These are phyloP conservation scores for Xylaria sp. DNA, from an alignment of 2,329 filamentous ascomycete genomes.

Conservation along the genomic window DNA sequence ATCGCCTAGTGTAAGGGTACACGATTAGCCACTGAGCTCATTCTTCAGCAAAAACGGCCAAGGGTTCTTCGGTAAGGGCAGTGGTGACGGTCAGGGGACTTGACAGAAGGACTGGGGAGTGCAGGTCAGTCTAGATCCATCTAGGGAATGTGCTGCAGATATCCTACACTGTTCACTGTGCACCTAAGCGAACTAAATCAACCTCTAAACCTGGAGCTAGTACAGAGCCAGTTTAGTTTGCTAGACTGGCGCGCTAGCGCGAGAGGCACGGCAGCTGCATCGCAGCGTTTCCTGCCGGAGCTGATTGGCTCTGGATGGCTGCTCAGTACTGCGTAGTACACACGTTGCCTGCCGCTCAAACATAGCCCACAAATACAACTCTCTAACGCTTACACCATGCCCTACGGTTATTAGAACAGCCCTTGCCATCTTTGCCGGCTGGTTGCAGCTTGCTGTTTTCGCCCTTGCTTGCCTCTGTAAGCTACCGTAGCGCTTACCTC, in stretches of 20 bases:
- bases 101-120: conserved; percentile 14
- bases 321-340: neutral
- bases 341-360: conserved; percentile 33
- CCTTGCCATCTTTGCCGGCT: neutral
- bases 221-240: too few relatives aligned
- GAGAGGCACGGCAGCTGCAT: neutral
- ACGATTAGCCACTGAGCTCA: neutral
- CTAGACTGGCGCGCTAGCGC: too few relatives aligned
- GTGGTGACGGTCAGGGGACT: neutral
- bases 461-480: neutral
- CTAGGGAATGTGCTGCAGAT: conserved; percentile 23
- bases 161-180: neutral
- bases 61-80: conserved; percentile 2
- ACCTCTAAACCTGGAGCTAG: too few relatives aligned
- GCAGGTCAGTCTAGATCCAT: conserved; percentile 34
- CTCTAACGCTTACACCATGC: neutral
- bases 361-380: conserved; percentile 8
- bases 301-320: conserved; percentile 22
- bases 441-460: neutral
- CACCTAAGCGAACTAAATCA: neutral
- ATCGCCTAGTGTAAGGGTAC: neutral
- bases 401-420: neutral
- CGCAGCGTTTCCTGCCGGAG: conserved; percentile 2
- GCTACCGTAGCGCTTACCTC: neutral
- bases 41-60: neutral